phyloP scores from a whole-genome alignment of 345 rosid genomes.

The Melastoma malabathricum region DNA sequence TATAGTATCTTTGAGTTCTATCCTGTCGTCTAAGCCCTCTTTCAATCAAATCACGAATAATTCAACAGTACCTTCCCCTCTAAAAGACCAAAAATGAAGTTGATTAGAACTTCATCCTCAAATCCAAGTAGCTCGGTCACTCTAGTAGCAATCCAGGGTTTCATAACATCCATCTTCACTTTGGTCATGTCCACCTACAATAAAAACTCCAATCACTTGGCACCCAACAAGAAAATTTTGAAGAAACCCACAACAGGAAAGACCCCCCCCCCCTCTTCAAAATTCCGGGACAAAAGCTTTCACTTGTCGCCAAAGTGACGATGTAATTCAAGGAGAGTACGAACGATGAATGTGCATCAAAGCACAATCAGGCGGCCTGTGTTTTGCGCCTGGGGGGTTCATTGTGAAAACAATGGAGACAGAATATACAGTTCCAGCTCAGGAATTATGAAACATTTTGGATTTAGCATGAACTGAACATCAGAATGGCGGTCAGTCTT shows the following conservation, averaged over 20 bases:
- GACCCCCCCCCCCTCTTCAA: too few relatives aligned
- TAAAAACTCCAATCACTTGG: neutral
- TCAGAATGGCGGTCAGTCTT: too few relatives aligned
- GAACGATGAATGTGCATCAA: too few relatives aligned
- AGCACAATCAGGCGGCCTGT: too few relatives aligned
- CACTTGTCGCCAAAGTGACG: too few relatives aligned
- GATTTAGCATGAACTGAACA: too few relatives aligned
- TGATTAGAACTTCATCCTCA: conserved; percentile 95
- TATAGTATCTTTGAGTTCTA: too few relatives aligned
- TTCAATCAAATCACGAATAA: neutral
- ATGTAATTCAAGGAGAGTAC: too few relatives aligned
- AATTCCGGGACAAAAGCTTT: neutral
- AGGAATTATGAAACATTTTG: too few relatives aligned
- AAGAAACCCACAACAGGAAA: neutral
- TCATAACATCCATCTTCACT: conserved; percentile 91
- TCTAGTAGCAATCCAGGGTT: conserved; percentile 88
- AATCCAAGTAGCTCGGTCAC: conserved; percentile 95
- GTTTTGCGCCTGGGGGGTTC: too few relatives aligned
- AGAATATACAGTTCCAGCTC: too few relatives aligned
- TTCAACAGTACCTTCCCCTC: conserved; percentile 45
- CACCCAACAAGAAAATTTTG: neutral
- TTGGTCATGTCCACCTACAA: conserved; percentile 68
- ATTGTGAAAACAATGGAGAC: too few relatives aligned
- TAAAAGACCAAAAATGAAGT: conserved; percentile 86
- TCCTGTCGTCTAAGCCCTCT: neutral